A percentile compares a stretch with the other conserved stretches of the same genome.
These are phyloP conservation scores for Diospyros kaki DNA, from an alignment of 148 eudicot genomes.

Conservation along the genomic window DNA sequence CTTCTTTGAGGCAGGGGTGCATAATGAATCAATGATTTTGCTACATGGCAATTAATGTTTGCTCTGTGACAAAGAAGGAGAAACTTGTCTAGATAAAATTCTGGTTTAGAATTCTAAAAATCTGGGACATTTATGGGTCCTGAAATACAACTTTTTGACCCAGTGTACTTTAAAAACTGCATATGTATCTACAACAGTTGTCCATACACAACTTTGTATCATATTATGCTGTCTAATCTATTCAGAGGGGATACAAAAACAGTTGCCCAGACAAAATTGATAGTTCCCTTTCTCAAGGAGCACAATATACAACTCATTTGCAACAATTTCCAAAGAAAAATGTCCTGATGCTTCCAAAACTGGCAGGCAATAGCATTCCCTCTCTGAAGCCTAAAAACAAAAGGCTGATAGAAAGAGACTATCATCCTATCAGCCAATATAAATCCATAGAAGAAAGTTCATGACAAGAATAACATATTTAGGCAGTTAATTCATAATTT, in stretches of 20 bases:
- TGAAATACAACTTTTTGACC: background rate
- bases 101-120: background rate
- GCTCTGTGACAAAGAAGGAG: too few relatives aligned
- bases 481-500: background rate
- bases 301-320: background rate
- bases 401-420: background rate
- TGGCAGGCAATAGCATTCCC: background rate
- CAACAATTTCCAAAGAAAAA: background rate
- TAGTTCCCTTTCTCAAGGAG: background rate
- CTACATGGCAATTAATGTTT: too few relatives aligned
- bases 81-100: background rate
- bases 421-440: background rate
- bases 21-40: too few relatives aligned
- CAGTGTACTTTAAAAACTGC: background rate
- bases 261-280: background rate
- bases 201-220: background rate
- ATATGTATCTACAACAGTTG: background rate
- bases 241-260: background rate
- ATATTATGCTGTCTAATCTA: background rate
- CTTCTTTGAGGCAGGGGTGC: too few relatives aligned
- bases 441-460: background rate
- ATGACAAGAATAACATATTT: background rate
- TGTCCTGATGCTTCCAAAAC: background rate
- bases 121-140: background rate
- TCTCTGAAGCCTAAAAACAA: background rate